These are phyloP conservation scores for Moesziomyces sp. DNA, from an alignment of 1,284 basidiomycete species.

Conservation along the genomic window DNA sequence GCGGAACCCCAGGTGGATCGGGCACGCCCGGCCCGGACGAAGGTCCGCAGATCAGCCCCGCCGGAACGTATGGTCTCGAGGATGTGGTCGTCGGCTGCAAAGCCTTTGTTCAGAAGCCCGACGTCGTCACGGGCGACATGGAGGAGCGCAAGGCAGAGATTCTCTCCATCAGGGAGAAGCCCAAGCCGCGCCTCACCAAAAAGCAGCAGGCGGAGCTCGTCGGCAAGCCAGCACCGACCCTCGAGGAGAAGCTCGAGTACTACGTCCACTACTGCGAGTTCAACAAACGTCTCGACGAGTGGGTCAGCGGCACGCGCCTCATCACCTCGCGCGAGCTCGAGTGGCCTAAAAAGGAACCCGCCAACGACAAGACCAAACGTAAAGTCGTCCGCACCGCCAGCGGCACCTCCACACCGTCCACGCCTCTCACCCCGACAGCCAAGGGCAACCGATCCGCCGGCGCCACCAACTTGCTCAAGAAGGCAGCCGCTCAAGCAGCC, in stretches of 20 bases:
- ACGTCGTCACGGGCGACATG: constrained; percentile 58
- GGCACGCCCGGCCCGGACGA: constrained; percentile 51
- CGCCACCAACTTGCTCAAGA: constrained; percentile 74
- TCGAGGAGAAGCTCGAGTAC: constrained; percentile 58
- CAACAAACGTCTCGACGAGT: constrained; percentile 86
- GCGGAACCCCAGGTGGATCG: constrained; percentile 37
- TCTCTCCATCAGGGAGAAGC: constrained; percentile 62
- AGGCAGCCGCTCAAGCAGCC: constrained; percentile 79
- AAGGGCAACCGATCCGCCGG: constrained; percentile 33
- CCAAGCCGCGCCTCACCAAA: constrained; percentile 54
- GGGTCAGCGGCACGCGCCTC: constrained; percentile 90
- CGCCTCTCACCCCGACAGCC: constrained; percentile 41
- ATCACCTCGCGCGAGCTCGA: constrained; percentile 87
- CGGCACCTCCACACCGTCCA: constrained; percentile 44
- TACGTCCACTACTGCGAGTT: constrained; percentile 61
- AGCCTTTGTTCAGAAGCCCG: constrained; percentile 63
- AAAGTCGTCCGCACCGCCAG: constrained; percentile 48
- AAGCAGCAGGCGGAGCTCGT: constrained; percentile 47
- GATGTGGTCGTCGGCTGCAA: constrained; percentile 62
- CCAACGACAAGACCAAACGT: constrained; percentile 69
- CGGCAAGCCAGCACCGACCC: constrained; percentile 37
- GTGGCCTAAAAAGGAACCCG: constrained; percentile 79
- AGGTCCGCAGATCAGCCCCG: constrained; percentile 43
- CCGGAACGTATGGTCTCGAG: constrained; percentile 59
- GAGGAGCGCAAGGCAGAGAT: constrained; percentile 66